phyloP scores from a whole-genome alignment of 1,284 basidiomycete genomes.

The Malassezia nana region DNA sequence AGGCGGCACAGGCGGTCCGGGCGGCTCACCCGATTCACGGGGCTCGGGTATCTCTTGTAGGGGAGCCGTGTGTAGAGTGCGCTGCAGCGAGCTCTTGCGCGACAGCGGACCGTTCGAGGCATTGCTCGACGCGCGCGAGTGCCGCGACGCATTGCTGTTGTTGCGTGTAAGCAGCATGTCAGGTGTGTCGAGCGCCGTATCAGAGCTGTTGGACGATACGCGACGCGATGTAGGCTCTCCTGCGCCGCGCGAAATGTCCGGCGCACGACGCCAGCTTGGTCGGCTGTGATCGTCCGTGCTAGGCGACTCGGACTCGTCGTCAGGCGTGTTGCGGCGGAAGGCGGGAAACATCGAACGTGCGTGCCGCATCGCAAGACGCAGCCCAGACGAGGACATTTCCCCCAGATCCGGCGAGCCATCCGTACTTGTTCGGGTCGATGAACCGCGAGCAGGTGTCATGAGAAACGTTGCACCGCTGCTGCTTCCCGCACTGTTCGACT shows the following conservation, averaged over 20 bases:
- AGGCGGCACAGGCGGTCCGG: not conserved
- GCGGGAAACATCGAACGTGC: conserved; percentile 10
- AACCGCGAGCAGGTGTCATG: not conserved
- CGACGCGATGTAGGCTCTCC: not conserved
- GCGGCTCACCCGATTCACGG: not conserved
- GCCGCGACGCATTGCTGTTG: conserved; percentile 4
- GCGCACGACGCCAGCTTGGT: not conserved
- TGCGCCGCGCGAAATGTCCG: not conserved
- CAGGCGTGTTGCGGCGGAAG: not conserved
- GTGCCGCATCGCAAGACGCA: conserved; percentile 16
- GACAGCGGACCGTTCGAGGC: conserved; percentile 1
- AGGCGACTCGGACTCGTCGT: not conserved
- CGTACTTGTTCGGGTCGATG: not conserved
- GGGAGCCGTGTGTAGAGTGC: not conserved
- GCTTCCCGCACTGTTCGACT: not conserved
- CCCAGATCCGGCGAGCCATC: not conserved
- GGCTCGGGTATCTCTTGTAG: conserved; percentile 8
- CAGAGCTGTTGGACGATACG: not conserved
- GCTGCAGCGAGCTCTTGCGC: conserved; percentile 3
- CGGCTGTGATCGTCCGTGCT: not conserved
- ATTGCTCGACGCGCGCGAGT: conserved; percentile 10
- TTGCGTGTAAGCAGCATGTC: conserved; percentile 1
- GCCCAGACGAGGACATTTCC: not conserved
- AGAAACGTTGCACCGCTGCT: not conserved
- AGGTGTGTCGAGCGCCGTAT: not conserved